A percentile compares a stretch with the other conserved stretches of the same genome.
Conservation (phyloP, 2,329 filamentous ascomycete genomes). For the Fusarium fujikuroi region DNA sequence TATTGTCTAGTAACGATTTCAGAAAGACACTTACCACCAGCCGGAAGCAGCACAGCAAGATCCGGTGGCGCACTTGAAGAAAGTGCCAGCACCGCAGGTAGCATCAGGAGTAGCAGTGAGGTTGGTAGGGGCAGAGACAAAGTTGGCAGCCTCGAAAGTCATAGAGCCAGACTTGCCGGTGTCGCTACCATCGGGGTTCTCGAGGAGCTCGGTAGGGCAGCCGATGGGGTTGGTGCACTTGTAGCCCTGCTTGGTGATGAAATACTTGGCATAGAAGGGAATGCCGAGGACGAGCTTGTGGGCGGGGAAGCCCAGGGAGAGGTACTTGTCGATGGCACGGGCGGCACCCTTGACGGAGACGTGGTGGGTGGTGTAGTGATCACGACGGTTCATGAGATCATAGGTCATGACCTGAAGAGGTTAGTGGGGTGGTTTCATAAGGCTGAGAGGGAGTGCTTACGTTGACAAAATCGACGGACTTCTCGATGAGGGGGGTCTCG, state of each 20-base stretch:
- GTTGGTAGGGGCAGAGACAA: constrained; percentile 27
- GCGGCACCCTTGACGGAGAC: constrained; percentile 66
- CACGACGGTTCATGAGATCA: constrained; percentile 79
- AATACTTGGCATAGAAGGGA: constrained; percentile 77
- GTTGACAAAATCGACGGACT: constrained; percentile 73
- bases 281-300: constrained; percentile 72
- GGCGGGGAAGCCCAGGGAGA: constrained; percentile 64
- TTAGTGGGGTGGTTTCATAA: not conserved
- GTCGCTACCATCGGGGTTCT: constrained; percentile 69
- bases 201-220: constrained; percentile 68
- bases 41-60: constrained; percentile 36
- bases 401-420: constrained; percentile 69
- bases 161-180: constrained; percentile 59
- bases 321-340: constrained; percentile 67
- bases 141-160: constrained; percentile 53
- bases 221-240: constrained; percentile 63
- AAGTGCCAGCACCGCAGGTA: constrained; percentile 35
- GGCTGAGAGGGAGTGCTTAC: constrained; percentile 28
- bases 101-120: constrained; percentile 29
- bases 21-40: constrained; percentile 32
- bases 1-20: fast-evolving
- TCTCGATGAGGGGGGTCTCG: constrained; percentile 68
- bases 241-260: constrained; percentile 61
- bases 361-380: constrained; percentile 72
- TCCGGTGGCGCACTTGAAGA: constrained; percentile 25